phyloP scores from a whole-genome alignment of 805 yeast species.

The Cephaloascus albidus region DNA sequence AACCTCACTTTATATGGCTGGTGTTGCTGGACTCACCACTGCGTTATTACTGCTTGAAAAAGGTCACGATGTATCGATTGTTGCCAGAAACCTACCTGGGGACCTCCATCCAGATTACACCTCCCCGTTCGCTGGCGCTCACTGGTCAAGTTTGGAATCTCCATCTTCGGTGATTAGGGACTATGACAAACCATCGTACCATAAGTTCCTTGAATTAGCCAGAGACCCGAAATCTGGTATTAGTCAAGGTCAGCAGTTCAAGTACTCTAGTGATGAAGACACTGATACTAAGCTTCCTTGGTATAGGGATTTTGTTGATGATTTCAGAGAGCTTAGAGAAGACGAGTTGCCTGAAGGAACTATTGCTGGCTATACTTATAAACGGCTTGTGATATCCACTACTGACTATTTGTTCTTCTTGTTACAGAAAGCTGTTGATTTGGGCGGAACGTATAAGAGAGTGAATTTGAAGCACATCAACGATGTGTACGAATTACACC shows the following conservation, averaged over 20 bases:
- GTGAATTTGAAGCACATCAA: constrained; percentile 13
- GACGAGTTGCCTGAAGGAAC: constrained; percentile 25
- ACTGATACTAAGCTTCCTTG: constrained; percentile 16
- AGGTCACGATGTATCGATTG: constrained; percentile 17
- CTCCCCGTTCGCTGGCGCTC: constrained; percentile 33
- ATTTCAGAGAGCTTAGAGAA: constrained; percentile 14
- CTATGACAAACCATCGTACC: constrained; percentile 24
- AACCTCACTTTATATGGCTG: too few relatives aligned
- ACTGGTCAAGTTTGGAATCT: constrained; percentile 28
- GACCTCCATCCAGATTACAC: constrained; percentile 20
- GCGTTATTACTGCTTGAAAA: constrained; percentile 23
- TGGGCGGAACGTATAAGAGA: constrained; percentile 17
- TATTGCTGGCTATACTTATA: constrained; percentile 17
- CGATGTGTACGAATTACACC: constrained; percentile 21
- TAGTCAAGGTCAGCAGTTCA: constrained; percentile 11
- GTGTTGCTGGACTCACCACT: constrained; percentile 26
- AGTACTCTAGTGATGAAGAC: constrained; percentile 6
- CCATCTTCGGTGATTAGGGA: constrained; percentile 9
- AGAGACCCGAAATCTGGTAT: constrained; percentile 25
- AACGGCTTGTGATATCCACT: constrained; percentile 24
- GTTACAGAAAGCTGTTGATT: constrained; percentile 11
- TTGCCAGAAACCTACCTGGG: constrained; percentile 24
- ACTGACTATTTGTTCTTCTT: constrained; percentile 23
- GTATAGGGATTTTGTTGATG: constrained; percentile 18
- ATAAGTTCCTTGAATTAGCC: constrained; percentile 21